Evolutionary conservation across 192 early-diverging fungal genomes (phyloP), one percentile per base, ranked within the genome.

Genomic region (Oehlia diaphana): DNA sequence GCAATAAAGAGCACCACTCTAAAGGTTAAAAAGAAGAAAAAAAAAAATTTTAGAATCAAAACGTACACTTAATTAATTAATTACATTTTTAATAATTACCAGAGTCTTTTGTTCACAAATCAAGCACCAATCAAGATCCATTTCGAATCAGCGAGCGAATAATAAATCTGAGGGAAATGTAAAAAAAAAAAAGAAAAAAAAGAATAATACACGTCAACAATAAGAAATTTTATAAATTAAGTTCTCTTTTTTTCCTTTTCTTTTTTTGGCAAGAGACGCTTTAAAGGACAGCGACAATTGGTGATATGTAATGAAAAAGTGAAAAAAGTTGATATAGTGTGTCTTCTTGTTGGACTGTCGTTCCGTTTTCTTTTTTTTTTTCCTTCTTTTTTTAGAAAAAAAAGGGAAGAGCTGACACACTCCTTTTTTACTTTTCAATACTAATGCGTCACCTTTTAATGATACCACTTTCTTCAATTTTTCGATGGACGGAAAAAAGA

Each of bases 91-190:
- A 14, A 44, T 73, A 50, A n/a, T 28, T 73, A 73, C 71, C 6
- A 53, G 23, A 26, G 71, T 73, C 71, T 73, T 73, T 31, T 12
- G 39, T n/a, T 73, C 71, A 50, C 71, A 73, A 73, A 73, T 73
- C 49, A 73, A 19, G 14, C 71, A 73, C 71, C 71, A 73, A 33
- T 73, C 71, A 44, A 73, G 71, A 73, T 73, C 71, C 71, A 73
- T 73, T 44, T 44, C 31, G 53, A 58, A 58, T 58, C 53, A 58
- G 53, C 53, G 16, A 58, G 53, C 53, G 53, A 21, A 58, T 58
- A 58, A 21, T 47, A 47, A 12, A 47, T 47, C 9, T 47, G 9
- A 44, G 42, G 7, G 42, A 44, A 44, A 47, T 10, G 44, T 47
- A 44, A 44, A 44, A 44, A 44, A 44, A 44, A 44, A 44, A 9